These are phyloP conservation scores for Solanum chacoense DNA, from an alignment of 305 asterid genomes.

Conservation along the genomic window DNA sequence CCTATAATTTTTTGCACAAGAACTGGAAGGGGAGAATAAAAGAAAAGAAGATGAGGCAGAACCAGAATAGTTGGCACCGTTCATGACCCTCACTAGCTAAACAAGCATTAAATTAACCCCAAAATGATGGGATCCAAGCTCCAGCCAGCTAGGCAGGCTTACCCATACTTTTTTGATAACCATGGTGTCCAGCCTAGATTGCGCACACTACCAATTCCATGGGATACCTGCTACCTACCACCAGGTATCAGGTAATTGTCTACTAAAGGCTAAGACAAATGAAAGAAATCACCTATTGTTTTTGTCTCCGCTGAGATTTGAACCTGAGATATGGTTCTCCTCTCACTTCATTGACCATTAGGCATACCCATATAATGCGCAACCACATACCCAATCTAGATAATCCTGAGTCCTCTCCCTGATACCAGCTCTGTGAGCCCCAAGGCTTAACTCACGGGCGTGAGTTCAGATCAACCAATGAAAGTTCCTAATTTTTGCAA, in stretches of 20 bases:
- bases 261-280: not conserved
- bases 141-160: not conserved
- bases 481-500: not conserved
- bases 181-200: not conserved
- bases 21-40: not conserved
- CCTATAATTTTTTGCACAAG: not conserved
- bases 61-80: not conserved
- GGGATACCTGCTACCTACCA: not conserved
- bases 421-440: not conserved
- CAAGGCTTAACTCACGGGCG: not conserved
- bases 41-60: not conserved
- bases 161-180: not conserved
- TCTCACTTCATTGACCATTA: not conserved
- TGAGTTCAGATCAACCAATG: not conserved
- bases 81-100: not conserved
- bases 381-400: not conserved
- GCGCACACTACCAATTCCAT: not conserved
- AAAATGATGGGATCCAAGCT: not conserved
- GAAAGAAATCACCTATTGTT: not conserved
- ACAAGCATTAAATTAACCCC: not conserved
- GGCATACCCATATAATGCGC: not conserved
- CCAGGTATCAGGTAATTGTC: not conserved
- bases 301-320: not conserved
- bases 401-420: not conserved
- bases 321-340: not conserved